Percentiles rank a stretch among this genome's conserved stretches.
These are phyloP conservation scores for Sanguinoderma infundibulare DNA, from an alignment of 1,284 basidiomycete species.

Conservation along the genomic window DNA sequence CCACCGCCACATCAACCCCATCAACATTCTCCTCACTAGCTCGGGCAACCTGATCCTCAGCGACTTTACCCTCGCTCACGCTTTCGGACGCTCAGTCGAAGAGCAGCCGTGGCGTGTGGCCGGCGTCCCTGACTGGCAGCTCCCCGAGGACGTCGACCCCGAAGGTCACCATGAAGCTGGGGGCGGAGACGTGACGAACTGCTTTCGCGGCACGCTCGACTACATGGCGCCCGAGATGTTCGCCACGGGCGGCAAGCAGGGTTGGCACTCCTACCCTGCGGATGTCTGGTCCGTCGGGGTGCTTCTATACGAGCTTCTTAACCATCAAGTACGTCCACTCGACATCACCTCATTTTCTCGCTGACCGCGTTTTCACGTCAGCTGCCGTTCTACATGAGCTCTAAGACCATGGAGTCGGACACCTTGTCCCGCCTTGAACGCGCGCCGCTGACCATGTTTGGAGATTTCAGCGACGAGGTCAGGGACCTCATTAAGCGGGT, in stretches of 20 bases:
- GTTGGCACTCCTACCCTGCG: conserved; percentile 53
- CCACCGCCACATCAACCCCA: conserved; percentile 47
- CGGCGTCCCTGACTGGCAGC: conserved; percentile 17
- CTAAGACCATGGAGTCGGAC: background rate
- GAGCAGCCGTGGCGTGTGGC: conserved; percentile 37
- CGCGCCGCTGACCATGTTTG: too few relatives aligned
- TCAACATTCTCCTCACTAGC: conserved; percentile 59
- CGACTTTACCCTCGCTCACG: conserved; percentile 67
- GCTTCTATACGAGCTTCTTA: conserved; percentile 61
- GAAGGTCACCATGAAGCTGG: background rate
- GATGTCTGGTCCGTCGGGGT: conserved; percentile 49
- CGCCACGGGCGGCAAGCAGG: background rate
- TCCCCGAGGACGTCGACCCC: background rate
- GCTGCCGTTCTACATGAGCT: conserved; percentile 24
- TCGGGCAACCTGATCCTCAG: conserved; percentile 57
- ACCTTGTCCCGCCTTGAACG: too few relatives aligned
- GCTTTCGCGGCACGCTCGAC: conserved; percentile 38
- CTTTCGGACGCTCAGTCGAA: conserved; percentile 51
- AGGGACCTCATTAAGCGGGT: conserved; percentile 1
- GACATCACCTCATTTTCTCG: background rate
- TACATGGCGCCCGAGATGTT: conserved; percentile 69
- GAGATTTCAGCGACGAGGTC: background rate
- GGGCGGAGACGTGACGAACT: background rate
- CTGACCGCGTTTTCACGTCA: background rate
- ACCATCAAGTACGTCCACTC: conserved; percentile 38